Percentiles rank a stretch among this genome's conserved stretches.
These are phyloP conservation scores for Multifurca ochricompacta DNA, from an alignment of 768 basidiomycete genomes.

Conservation along the genomic window DNA sequence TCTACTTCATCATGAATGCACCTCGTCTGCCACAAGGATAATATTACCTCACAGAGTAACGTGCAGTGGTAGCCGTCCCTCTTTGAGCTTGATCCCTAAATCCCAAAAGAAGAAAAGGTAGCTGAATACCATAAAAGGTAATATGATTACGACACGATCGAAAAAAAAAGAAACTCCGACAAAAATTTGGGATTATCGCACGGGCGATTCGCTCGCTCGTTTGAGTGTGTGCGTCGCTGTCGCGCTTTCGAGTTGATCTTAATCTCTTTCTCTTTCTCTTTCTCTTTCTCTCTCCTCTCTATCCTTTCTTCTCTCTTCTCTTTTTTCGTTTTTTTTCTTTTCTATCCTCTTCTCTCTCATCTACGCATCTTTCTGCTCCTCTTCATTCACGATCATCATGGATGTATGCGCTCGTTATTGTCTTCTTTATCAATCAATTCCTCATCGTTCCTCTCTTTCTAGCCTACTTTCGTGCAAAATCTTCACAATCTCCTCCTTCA, in stretches of 20 bases:
- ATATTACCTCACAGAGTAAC: too few species aligned
- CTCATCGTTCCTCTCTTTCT: conserved; percentile 6
- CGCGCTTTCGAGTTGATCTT: conserved; percentile 4
- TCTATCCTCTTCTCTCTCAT: conserved; percentile 14
- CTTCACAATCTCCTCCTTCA: conserved; percentile 82
- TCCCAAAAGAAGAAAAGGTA: too few species aligned
- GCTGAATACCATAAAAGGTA: too few species aligned
- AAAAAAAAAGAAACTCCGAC: conserved; percentile 47
- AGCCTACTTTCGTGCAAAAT: conserved; percentile 71
- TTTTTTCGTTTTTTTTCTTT: too few species aligned
- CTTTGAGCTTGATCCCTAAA: too few species aligned
- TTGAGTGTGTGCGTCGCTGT: too few species aligned
- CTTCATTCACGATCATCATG: conserved; percentile 28
- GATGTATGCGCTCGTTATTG: conserved; percentile 36
- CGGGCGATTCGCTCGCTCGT: conserved; percentile 19
- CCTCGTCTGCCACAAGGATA: too few species aligned
- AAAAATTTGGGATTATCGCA: conserved; percentile 40
- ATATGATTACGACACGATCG: too few species aligned
- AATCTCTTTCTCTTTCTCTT: conserved; percentile 9
- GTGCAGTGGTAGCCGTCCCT: too few species aligned
- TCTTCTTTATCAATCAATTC: neutral
- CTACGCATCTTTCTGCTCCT: conserved; percentile 12
- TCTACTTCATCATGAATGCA: too few species aligned
- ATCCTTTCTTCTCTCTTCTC: neutral
- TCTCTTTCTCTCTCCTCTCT: conserved; percentile 18